Base-by-base conservation (phyloP, 768 basidiomycete species). In the Panellus pusillus region DNA sequence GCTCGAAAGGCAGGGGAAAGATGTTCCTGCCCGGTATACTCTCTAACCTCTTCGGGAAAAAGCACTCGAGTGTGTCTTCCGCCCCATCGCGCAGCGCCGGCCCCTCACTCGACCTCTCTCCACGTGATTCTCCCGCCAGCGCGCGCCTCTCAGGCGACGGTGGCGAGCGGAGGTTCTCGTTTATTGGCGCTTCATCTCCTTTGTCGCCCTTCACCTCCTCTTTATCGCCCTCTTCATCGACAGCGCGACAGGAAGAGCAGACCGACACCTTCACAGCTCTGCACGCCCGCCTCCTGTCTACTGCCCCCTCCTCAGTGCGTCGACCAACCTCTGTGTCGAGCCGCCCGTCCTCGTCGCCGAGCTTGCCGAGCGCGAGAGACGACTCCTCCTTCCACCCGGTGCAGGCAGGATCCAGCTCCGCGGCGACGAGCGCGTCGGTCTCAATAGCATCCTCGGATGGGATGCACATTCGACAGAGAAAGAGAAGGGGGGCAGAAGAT, bases 401-500 rank as follows among this genome's bases (percentile, higher is more conserved):
- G 32, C 32, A 11, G 32, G 32, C 3, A 35, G 14, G 32, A 8
- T 35, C 3, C 11, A 11, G 14, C 65, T 87, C 17, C 74, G 71
- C 20, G 86, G 81, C 9, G 82, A 85, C 57, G 86, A 88, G 66
- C 74, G 72, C 45, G 72, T 73, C 0, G 84, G 77, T 19, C 64
- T 88, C 24, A 60, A 60, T 19, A 80, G 78, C 55, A 58, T 87
- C 4, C 70, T 85, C 0, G 86, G 87, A 1, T 89, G 86, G 86
- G 79, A 81, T 37, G 73, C 67, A 32, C 66, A 14, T 35, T 19
- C 38, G 37, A 38, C 28, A 18, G 50, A 44, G 24, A 47, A 74
- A 36, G 67, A 67, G 58, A 74, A 76, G 36, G 63, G 72, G 9
- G 54, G 65, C n/a, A 41, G 78, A 72, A 7, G 75, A 6, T 78